Conservation (phyloP, 805 yeast genomes). For the Candida sanyiensis region DNA sequence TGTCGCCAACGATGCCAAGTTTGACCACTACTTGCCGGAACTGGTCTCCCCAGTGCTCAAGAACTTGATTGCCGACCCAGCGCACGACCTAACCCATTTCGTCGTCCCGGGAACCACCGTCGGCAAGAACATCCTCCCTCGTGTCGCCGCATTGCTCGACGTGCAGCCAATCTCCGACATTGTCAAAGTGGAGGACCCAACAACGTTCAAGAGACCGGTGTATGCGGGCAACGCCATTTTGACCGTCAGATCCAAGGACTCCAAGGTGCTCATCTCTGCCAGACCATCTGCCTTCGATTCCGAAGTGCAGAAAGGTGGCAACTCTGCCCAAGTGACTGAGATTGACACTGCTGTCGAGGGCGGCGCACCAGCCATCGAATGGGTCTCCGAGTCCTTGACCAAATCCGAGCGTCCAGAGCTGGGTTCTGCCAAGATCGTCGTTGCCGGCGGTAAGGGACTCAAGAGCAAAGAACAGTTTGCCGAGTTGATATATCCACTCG, state of each 20-base stretch:
- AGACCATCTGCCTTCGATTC: constrained; percentile 78
- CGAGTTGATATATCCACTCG: constrained; percentile 70
- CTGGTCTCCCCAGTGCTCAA: constrained; percentile 63
- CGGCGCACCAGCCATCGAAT: constrained; percentile 45
- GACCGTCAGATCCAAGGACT: constrained; percentile 69
- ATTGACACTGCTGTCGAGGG: constrained; percentile 32
- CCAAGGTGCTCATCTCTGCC: constrained; percentile 63
- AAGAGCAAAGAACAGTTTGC: constrained; percentile 87
- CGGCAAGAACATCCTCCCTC: constrained; percentile 82
- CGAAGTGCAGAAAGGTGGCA: constrained; percentile 32
- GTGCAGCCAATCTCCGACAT: constrained; percentile 86
- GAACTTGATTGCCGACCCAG: constrained; percentile 29
- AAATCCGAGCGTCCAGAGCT: constrained; percentile 87
- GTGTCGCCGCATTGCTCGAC: constrained; percentile 80
- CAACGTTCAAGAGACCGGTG: constrained; percentile 85
- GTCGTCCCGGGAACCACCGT: constrained; percentile 78
- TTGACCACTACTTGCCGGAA: constrained; percentile 75
- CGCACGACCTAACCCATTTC: constrained; percentile 55
- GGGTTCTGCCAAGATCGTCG: constrained; percentile 73
- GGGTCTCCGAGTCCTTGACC: constrained; percentile 70
- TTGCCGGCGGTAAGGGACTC: constrained; percentile 92
- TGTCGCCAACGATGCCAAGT: constrained; percentile 51
- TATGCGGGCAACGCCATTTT: constrained; percentile 93
- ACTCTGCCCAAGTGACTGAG: constrained; percentile 43
- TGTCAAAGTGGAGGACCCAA: constrained; percentile 54